Evolutionary conservation across 257 asterid species (phyloP), one percentile per base, ranked within the genome.

Genomic region (Buddleja alternifolia): DNA sequence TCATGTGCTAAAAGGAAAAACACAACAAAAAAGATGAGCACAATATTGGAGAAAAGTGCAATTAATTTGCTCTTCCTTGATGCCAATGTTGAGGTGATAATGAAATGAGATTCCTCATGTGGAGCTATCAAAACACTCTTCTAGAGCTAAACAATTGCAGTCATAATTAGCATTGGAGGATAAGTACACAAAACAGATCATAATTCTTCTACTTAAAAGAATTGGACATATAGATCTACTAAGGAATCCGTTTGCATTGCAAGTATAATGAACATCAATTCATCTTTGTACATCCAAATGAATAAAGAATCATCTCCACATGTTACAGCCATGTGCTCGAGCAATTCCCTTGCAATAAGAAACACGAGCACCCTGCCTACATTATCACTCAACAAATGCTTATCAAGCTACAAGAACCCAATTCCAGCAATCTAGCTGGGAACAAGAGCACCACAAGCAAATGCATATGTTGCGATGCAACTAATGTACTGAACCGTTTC

Each of bases 381-480:
- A 67, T 16, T n/a, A n/a, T n/a, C n/a, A n/a, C n/a, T 66, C 68
- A 70, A 15, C 21, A 34, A 12, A 80, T 32, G 19, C 15, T 53
- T 8, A 71, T 62, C 5, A 55, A 60, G 55, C 80, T 80, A 25
- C 76, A 84, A 7, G 81, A 71, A 75, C 89, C 90, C 45, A 89
- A 45, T 54, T 86, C 63, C 40, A 92, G 59, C 72, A 89, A 69
- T 17, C 85, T 82, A 2, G 92, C 89, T 34, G 98, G 97, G 56
- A 86, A 75, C 82, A 90, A 69, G 32, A 90, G 72, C 57, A 88
- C 90, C 72, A 93, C 91, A 58, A 93, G 86, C 82, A 93, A 70
- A 81, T 88, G 94, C 91, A 85, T 80, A 67, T 84, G 89, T 63
- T 88, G 96, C 0, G 97, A 93, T 11, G 88, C 89, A 60, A 93